Evolutionary conservation across 2,329 filamentous ascomycete genomes (phyloP).

Genomic region (Nemania serpens): DNA sequence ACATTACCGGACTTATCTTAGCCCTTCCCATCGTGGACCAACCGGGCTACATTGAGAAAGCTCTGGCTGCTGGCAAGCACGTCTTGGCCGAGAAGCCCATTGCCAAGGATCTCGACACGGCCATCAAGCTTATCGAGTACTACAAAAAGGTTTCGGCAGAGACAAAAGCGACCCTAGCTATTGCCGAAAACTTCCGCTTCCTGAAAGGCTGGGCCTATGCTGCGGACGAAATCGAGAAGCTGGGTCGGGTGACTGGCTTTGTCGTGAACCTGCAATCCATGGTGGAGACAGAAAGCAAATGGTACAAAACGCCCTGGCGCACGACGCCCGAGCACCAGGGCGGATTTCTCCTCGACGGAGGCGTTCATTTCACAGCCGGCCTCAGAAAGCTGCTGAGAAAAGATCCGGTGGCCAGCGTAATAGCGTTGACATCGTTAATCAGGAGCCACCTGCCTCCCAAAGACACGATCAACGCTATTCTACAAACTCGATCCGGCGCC

Average conservation of each 20-base stretch:
- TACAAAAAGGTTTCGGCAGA: constrained; percentile 39
- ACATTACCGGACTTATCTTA: constrained; percentile 50
- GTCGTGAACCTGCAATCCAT: constrained; percentile 44
- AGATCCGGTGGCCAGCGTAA: constrained; percentile 52
- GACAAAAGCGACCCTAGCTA: constrained; percentile 53
- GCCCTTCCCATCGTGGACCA: constrained; percentile 65
- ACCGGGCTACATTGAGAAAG: constrained; percentile 61
- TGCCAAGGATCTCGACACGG: constrained; percentile 59
- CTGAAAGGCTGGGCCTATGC: constrained; percentile 59
- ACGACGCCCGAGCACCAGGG: constrained; percentile 73
- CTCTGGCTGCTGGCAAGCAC: constrained; percentile 68
- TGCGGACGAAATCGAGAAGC: constrained; percentile 50
- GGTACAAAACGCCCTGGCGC: constrained; percentile 64
- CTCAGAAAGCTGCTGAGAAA: constrained; percentile 62
- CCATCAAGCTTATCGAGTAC: constrained; percentile 47
- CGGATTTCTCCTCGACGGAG: constrained; percentile 76
- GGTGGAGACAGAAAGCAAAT: constrained; percentile 49
- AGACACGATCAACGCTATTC: constrained; percentile 66
- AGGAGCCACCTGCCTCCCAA: constrained; percentile 65
- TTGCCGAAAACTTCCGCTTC: constrained; percentile 78
- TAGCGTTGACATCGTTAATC: constrained; percentile 60
- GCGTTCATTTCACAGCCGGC: constrained; percentile 72
- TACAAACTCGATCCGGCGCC: constrained; percentile 58
- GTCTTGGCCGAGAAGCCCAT: constrained; percentile 73
- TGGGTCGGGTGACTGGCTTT: constrained; percentile 62